phyloP scores from a whole-genome alignment of 2,329 filamentous ascomycete genomes.

The Cercospora sp. region DNA sequence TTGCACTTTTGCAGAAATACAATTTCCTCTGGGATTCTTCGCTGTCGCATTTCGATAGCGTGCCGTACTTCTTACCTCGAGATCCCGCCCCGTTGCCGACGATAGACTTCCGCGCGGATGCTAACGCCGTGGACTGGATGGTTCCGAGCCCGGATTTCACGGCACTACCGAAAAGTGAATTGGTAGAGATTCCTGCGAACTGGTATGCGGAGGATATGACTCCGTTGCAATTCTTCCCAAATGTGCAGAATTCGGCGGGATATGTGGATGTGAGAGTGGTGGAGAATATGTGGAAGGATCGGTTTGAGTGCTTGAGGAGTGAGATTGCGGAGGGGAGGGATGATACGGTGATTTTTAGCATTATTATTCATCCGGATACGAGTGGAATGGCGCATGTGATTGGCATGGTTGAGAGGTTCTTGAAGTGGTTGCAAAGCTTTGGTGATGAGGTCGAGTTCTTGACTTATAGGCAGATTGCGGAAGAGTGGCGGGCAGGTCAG shows the following conservation, averaged over 20 bases:
- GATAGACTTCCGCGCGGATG: slow-evolving; percentile 43
- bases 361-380: slow-evolving; percentile 60
- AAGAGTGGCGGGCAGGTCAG: slow-evolving; percentile 33
- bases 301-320: slow-evolving; percentile 55
- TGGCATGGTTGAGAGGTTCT: slow-evolving; percentile 56
- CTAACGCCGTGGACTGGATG: slow-evolving; percentile 49
- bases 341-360: slow-evolving; percentile 50
- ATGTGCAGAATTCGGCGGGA: slow-evolving; percentile 55
- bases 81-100: slow-evolving; percentile 43
- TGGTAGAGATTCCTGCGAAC: slow-evolving; percentile 53
- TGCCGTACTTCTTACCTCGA: slow-evolving; percentile 51
- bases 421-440: slow-evolving; percentile 52
- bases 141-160: slow-evolving; percentile 41
- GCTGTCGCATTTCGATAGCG: slow-evolving; percentile 53
- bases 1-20: slow-evolving; percentile 51
- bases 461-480: slow-evolving; percentile 47
- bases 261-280: slow-evolving; percentile 59
- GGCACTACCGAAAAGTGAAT: slow-evolving; percentile 33
- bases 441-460: slow-evolving; percentile 50
- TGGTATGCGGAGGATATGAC: slow-evolving; percentile 57
- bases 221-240: slow-evolving; percentile 50
- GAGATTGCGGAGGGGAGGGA: slow-evolving; percentile 41
- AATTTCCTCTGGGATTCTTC: slow-evolving; percentile 55
- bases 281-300: slow-evolving; percentile 62
- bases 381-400: slow-evolving; percentile 63